phyloP scores from a whole-genome alignment of 345 rosid genomes.

The Euphorbia lathyris region DNA sequence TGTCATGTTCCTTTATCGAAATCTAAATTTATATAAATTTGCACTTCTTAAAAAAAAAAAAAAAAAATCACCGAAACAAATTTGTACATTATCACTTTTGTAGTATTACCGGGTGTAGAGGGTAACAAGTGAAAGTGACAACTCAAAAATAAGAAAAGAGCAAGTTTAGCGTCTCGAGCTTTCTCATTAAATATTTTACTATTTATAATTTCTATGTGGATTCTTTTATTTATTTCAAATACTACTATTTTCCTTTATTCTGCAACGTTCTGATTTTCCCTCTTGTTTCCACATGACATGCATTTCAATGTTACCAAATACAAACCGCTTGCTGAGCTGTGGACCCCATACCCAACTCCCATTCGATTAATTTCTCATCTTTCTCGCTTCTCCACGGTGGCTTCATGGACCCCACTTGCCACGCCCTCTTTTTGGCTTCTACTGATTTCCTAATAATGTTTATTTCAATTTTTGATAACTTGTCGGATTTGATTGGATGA shows the following conservation, averaged over 20 bases:
- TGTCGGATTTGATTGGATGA: no score
- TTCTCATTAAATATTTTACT: not conserved
- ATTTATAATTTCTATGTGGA: not conserved
- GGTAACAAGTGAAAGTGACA: conserved; percentile 17
- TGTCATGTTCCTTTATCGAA: no score
- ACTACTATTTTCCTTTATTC: not conserved
- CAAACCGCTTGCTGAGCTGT: not conserved
- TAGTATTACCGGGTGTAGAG: conserved; percentile 17
- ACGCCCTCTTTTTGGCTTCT: not conserved
- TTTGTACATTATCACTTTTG: no score
- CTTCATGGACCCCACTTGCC: not conserved
- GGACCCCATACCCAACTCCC: not conserved
- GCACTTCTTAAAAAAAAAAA: no score
- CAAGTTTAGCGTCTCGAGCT: not conserved
- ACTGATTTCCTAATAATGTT: not conserved
- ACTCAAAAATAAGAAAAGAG: no score
- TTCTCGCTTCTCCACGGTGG: not conserved
- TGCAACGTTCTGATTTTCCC: conserved; percentile 14
- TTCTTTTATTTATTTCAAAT: not conserved
- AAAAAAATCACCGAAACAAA: no score
- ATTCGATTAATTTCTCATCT: not conserved
- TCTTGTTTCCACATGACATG: conserved; percentile 5
- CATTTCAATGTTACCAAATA: no score
- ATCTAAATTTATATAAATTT: no score
- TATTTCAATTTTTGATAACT: no score